Percentiles rank a stretch among this genome's conserved stretches.
Conservation (phyloP, 2,329 filamentous ascomycete genomes). For the Onygenales sp. region DNA sequence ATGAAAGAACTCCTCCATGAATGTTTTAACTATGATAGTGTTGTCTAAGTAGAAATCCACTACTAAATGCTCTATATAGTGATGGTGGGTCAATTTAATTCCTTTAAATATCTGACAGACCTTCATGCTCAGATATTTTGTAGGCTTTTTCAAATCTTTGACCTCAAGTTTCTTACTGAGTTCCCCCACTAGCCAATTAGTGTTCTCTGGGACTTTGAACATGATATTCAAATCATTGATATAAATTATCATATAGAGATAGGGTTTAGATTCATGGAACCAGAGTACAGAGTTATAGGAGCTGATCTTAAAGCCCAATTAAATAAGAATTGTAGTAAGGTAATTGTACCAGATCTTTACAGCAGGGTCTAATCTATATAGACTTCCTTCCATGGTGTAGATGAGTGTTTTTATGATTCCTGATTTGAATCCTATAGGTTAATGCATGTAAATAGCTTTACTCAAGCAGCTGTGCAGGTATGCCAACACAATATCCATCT, state of each 20-base stretch:
- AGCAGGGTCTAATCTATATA: no score
- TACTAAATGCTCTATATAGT: neutral
- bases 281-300: no score
- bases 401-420: no score
- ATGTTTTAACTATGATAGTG: neutral
- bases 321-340: no score
- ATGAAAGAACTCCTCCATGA: neutral
- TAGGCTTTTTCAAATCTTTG: neutral
- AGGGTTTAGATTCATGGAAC: no score
- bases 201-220: neutral
- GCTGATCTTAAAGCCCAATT: no score
- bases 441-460: neutral
- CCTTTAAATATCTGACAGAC: neutral
- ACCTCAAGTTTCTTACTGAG: neutral
- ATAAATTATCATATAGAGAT: no score
- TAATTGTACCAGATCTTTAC: no score
- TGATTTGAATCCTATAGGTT: neutral
- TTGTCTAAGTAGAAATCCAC: neutral
- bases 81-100: no score
- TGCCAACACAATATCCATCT: no score
- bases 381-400: no score
- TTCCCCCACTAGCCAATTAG: neutral
- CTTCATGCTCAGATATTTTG: neutral
- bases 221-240: neutral
- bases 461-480: neutral